phyloP scores from a whole-genome alignment of 257 asterid species.

The Nicotiana undulata region DNA sequence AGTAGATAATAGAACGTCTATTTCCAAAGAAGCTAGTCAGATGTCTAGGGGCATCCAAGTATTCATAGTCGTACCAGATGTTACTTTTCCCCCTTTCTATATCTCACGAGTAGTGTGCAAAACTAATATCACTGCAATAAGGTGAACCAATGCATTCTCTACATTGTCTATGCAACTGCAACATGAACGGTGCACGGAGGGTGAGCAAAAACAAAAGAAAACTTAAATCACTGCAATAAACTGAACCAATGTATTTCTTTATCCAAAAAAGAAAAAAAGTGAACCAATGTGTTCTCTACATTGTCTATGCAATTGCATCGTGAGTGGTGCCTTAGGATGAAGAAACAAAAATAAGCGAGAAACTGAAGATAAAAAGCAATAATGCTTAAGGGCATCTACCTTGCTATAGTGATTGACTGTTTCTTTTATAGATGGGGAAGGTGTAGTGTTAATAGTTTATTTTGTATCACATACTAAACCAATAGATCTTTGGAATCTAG shows the following conservation, averaged over 20 bases:
- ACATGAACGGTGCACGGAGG: not conserved
- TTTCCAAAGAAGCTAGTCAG: slow-evolving; percentile 2
- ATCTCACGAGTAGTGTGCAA: not conserved
- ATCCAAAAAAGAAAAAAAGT: too few species aligned
- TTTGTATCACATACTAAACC: not conserved
- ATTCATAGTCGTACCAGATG: not conserved
- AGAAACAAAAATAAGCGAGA: not conserved
- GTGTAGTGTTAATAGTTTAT: not conserved
- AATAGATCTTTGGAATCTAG: not conserved
- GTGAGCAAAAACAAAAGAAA: not conserved
- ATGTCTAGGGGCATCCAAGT: not conserved
- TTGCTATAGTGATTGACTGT: not conserved
- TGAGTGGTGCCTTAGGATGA: not conserved
- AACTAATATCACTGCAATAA: not conserved
- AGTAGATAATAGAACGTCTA: not conserved
- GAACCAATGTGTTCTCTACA: not conserved
- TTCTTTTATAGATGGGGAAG: not conserved
- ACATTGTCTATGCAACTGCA: not conserved
- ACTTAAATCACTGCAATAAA: not conserved
- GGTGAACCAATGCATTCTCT: not conserved
- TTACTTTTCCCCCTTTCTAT: not conserved
- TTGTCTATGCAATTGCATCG: not conserved
- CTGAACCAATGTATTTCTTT: not conserved
- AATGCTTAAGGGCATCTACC: not conserved
- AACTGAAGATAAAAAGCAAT: not conserved